Base-by-base conservation (phyloP, 2,329 filamentous ascomycete species). In the Calycina herbarum region DNA sequence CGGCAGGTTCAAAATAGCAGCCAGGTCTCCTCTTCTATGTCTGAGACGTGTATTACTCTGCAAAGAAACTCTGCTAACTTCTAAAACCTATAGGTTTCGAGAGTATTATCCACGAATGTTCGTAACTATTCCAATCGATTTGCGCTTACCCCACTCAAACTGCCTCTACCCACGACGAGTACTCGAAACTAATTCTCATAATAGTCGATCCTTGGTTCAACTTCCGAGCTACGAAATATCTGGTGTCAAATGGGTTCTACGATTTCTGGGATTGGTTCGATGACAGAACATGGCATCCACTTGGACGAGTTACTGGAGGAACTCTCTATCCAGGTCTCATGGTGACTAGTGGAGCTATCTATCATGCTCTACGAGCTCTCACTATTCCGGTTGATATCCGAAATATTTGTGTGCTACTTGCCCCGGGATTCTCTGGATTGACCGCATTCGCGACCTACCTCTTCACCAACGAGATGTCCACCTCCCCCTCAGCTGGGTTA, bases 191-290 rank as follows among this genome's bases (percentile, higher is more conserved):
- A 72, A 75, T 72, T 64, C 31, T 71, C 54, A 61, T 76, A 33
- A 57, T 77, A 99, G 94, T 99, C 82, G 95, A 99, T 81, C 95
- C 95, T 42, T 99, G 95, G 95, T 99, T 99, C 83, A 99, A 99
- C 81, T 99, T 99, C 81, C 87, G 95, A 79, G 95, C 95, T 72
- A 98, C 95, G 64, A 98, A 98, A 81, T 98, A 99, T 77, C 87
- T 99, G 64, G 92, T 99, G 64, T 87, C 94, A 77, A 88, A 99
- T 88, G 95, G 95, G 74, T 98, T 99, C 82, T 96, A 97, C 80
- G 93, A 91, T 79, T 99, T 99, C 79, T 99, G 95, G 95, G 94
- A 99, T 79, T 99, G 95, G 95, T 99, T 99, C 77, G 95, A 99
- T 80, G 95, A 99, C 83, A 89, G 95, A 83, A 99, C 95, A 87